Evolutionary conservation across 75 land plant species (phyloP), one percentile per base, ranked within the genome.

Genomic region (Picea glauca): DNA sequence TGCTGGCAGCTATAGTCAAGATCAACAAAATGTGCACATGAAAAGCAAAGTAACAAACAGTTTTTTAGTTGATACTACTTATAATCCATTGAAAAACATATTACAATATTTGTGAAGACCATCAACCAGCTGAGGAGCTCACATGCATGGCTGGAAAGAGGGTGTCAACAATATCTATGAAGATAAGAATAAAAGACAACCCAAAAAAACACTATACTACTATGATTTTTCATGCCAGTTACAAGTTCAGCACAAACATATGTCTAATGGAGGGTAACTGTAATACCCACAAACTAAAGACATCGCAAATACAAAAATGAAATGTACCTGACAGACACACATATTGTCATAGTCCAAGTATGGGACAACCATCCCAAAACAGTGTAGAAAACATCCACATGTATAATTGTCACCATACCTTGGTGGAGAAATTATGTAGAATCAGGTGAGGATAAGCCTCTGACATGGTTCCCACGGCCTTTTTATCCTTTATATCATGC

Each of bases 401-500:
- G 15, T 17, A 66, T 1, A 66, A 32, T 65, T 32, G 58, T 62
- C 18, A 20, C 30, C 23, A 33, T 82, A 96, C 96, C 93, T 97
- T 95, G 31, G 89, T 93, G 32, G 85, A 78, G 78, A 97, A 97
- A 62, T 97, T 97, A 38, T 97, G 60, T 58, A 95, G 83, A 59
- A 97, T 91, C 17, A 97, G 77, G 80, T 93, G 98, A 35, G 99
- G 99, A 77, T 91, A 97, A 20, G 91, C 98, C 86, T 95, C 96
- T 54, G 99, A 88, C 92, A 97, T 95, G 43, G 96, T 95, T 81
- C 99, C 98, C 46, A 97, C 79, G 9, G 87, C 84, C 35, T 91
- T 84, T 79, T 91, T 97, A 81, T 97, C 99, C 80, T 95, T 97
- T 21, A 95, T 95, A 80, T 97, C 99, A 90, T 97, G 99, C 80